phyloP scores from a whole-genome alignment of 495 filamentous ascomycete species.

The Penicillium pancosmium region DNA sequence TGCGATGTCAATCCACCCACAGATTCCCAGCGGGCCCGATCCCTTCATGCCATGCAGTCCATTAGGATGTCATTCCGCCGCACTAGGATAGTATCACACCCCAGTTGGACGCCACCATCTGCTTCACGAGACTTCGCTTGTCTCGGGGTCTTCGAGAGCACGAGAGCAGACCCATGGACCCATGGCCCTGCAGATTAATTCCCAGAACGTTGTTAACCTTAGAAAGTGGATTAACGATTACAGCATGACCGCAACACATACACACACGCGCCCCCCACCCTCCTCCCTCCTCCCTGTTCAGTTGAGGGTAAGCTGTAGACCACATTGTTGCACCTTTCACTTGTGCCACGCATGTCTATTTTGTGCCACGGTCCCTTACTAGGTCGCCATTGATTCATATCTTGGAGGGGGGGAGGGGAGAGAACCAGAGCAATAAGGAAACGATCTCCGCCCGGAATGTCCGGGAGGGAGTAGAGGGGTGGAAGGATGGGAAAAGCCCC shows the following conservation, averaged over 20 bases:
- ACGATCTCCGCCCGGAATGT: constrained; percentile 12
- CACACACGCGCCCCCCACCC: not conserved
- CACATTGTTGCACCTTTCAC: constrained; percentile 1
- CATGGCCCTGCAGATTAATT: constrained; percentile 3
- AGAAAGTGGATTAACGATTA: not conserved
- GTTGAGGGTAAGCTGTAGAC: not conserved
- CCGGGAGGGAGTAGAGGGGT: not conserved
- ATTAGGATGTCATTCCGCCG: constrained; percentile 19
- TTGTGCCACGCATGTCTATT: constrained; percentile 1
- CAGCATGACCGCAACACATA: not conserved
- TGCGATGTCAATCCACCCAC: not conserved
- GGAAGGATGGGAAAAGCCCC: not conserved
- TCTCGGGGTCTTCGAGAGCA: constrained; percentile 2
- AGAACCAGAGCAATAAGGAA: constrained; percentile 5
- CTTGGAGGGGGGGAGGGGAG: constrained; percentile 3
- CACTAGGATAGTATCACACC: not conserved
- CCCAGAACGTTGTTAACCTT: not conserved
- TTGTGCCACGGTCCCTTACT: constrained; percentile 15
- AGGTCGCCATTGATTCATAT: constrained; percentile 13
- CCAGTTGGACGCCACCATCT: constrained; percentile 18
- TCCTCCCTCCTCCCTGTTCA: not conserved
- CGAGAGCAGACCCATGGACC: not conserved
- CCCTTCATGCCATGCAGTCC: constrained; percentile 25
- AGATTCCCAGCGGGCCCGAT: constrained; percentile 1
- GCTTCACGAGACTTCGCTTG: constrained; percentile 8